Evolutionary conservation across 495 filamentous ascomycete species (phyloP), one percentile per base, ranked within the genome.

Genomic region (Aspergillus panamensis): DNA sequence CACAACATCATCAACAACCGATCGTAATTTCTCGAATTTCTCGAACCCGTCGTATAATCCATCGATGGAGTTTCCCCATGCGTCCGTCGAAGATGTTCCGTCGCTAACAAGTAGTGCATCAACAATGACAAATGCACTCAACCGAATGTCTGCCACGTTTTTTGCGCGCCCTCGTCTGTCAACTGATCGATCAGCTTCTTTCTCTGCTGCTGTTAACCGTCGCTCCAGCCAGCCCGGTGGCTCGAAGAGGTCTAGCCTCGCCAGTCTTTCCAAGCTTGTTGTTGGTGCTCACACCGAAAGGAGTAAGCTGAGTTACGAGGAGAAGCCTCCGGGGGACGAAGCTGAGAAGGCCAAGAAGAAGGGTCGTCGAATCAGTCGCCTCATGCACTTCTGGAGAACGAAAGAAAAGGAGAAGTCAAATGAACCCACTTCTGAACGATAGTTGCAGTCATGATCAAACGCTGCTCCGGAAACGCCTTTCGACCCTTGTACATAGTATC

Each of bases 41-140:
- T 75, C 71, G 40, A 73, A 67, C 42, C 67, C 70, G 45, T 73
- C 73, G 0, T 72, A 78, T 86, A 61, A 92, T 55, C 84, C 86
- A 39, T 83, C 83, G 20, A 81, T 68, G 39, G 76, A 66, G 76
- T 86, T 73, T 75, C 83, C 58, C 80, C 87, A 91, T 51, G 79
- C 86, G 17, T 96, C 92, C 7, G 80, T 91, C 20, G 91, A 96
- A 55, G 90, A 92, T 72, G 88, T 93, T 10, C 92, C 92, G 7
- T 96, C 91, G 31, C 72, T 96, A 30, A 92, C 87, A 16, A 92
- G 88, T 71, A 92, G 88, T 67, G 84, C 90, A 62, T 96, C 92
- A 1, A 92, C 90, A 13, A 89, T 86, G 84, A 90, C 90, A 3
- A 86, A 87, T 53, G 66, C 75, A 59, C 61, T 77, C 66, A 62